Evolutionary conservation across 192 early-diverging fungal genomes (phyloP), one percentile per base, ranked within the genome.

Genomic region (Entomortierella chlamydospora): DNA sequence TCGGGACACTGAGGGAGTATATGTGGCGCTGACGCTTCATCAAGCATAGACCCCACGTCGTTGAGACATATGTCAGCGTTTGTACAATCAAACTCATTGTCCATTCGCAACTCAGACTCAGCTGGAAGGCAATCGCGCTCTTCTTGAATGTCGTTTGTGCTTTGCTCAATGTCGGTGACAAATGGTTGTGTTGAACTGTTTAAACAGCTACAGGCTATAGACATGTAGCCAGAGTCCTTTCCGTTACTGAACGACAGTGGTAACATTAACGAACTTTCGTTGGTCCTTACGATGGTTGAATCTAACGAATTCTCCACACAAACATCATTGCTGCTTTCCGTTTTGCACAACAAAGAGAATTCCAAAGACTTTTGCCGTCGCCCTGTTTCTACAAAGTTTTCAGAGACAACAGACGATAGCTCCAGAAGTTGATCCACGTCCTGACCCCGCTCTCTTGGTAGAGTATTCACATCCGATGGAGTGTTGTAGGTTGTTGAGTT

Each of bases 1-100:
- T 85, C 86, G 1, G 74, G 65, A 11, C 64, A 83, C 25, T 68
- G 77, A 26, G 78, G 74, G 9, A 82, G 84, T 8, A 37, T 37
- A 37, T 37, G 34, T 37, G 34, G 10, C 10, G 42, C 39, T 13
- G 66, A 23, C 11, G 64, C 63, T 49, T 2, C 3, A 9, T 18
- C 30, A 1, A 2, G 15, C 25, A 25, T 57, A 17, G 31, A 33
- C 34, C 10, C 4, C 34, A 18, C 18, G 12, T 26, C 9, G 34
- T 37, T 7, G 34, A 10, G 10, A 37, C 5, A 37, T 10, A 10
- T 37, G 5, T 37, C 34, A 37, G 34, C 25, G 26, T 29, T 29
- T 20, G 5, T 20, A 47, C 12, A 47, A 4, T 12, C 45, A 4
- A 47, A 15, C 2, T 12, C 20, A 17, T 17, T 47, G 15, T 47